Percentiles rank a stretch among this genome's conserved stretches.
These are phyloP conservation scores for Aspergillus spinulosporus DNA, from an alignment of 2,329 filamentous ascomycete genomes.

Conservation along the genomic window DNA sequence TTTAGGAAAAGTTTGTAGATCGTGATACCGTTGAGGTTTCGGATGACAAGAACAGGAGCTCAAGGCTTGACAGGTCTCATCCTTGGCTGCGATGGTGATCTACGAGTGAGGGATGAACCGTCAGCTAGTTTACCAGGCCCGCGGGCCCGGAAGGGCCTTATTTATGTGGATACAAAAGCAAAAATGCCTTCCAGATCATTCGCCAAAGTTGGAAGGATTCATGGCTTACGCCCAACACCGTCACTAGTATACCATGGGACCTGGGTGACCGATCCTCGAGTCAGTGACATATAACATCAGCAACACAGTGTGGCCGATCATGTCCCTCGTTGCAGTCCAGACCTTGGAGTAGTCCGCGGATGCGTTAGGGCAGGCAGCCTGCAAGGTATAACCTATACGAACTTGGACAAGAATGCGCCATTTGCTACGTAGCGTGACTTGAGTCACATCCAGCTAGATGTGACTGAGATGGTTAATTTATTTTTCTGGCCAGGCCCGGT, in stretches of 20 bases:
- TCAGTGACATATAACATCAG: not conserved
- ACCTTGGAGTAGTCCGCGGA: not conserved
- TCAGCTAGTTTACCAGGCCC: not conserved
- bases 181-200: not conserved
- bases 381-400: not conserved
- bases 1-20: not conserved
- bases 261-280: not conserved
- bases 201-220: not conserved
- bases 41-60: not conserved
- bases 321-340: not conserved
- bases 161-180: slow-evolving; percentile 6
- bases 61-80: not conserved
- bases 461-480: not conserved
- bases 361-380: not conserved
- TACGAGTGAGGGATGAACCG: not conserved
- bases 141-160: not conserved
- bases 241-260: slow-evolving; percentile 1
- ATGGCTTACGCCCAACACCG: not conserved
- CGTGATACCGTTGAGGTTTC: not conserved
- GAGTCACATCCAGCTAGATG: not conserved
- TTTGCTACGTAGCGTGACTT: slow-evolving; percentile 1
- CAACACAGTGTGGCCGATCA: not conserved
- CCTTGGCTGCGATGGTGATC: not conserved
- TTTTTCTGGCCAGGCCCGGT: not conserved
- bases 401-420: slow-evolving; percentile 2